Evolutionary conservation across 139 green algal genomes (phyloP), one percentile per base, ranked within the genome.

Genomic region (Coccomyxa sp.): DNA sequence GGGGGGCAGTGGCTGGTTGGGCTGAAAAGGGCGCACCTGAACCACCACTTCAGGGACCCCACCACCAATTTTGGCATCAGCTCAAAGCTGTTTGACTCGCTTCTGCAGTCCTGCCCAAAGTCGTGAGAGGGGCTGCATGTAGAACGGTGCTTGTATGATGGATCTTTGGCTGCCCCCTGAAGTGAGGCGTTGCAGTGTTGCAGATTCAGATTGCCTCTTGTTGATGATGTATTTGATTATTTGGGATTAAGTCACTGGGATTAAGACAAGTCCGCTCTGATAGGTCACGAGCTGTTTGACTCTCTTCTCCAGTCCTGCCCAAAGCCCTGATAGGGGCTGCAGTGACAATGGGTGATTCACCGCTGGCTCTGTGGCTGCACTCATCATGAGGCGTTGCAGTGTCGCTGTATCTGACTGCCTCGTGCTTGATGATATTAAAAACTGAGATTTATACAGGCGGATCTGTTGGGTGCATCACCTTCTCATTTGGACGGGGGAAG

Each of bases 241-340:
- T n/a, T n/a, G n/a, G n/a, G n/a, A n/a, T n/a, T n/a, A n/a, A n/a
- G n/a, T n/a, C n/a, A n/a, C n/a, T n/a, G n/a, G n/a, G n/a, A n/a
- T n/a, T n/a, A n/a, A n/a, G n/a, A n/a, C n/a, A n/a, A n/a, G n/a
- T n/a, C n/a, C n/a, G n/a, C n/a, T n/a, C n/a, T n/a, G n/a, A n/a
- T n/a, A n/a, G n/a, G n/a, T n/a, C n/a, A n/a, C n/a, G n/a, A 87
- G 13, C 66, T 96, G 16, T 96, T 93, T 80, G 95, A 98, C 85
- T 58, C 89, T 13, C 11, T 95, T 30, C 88, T 98, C 0, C 81
- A 21, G 21, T 60, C 76, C 23, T 63, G 13, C 76, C 76, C 17
- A 21, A 58, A 60, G 68, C 16, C 68, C 13, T 28, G 18, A 71
- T 16, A 16, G 63, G 63, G 16, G 18, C 18, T 71, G 16, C 21